Evolutionary conservation across 2,329 filamentous ascomycete genomes (phyloP).

Genomic region (Aspergillus latus): DNA sequence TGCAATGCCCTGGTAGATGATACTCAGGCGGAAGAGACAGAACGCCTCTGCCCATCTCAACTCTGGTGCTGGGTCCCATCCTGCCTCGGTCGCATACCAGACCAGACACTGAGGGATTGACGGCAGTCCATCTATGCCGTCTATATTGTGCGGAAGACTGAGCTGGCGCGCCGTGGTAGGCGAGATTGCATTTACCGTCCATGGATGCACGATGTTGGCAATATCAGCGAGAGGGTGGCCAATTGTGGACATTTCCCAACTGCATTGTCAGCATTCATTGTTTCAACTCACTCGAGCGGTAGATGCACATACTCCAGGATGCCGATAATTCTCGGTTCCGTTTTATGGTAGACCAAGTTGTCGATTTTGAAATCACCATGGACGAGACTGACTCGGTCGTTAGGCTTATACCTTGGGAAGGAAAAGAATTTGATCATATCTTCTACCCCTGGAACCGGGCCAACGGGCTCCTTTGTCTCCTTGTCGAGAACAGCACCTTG

Average conservation of each 20-base stretch:
- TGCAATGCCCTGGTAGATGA: background rate
- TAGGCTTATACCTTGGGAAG: constrained; percentile 66
- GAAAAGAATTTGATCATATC: constrained; percentile 82
- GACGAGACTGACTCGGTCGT: constrained; percentile 74
- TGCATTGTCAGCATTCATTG: background rate
- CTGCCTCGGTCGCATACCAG: background rate
- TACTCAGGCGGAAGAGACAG: constrained; percentile 4
- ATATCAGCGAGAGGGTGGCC: background rate
- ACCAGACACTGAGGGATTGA: background rate
- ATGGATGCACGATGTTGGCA: constrained; percentile 1
- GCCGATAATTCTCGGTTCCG: constrained; percentile 82
- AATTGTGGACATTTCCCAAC: constrained; percentile 2
- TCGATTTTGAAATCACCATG: constrained; percentile 98
- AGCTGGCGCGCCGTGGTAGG: background rate
- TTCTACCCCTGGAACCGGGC: constrained; percentile 77
- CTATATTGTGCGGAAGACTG: background rate
- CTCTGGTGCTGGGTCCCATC: background rate
- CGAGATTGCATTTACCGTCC: background rate
- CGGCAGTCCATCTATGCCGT: background rate
- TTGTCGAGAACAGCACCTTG: constrained; percentile 75
- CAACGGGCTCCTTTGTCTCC: constrained; percentile 74
- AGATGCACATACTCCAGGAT: constrained; percentile 63
- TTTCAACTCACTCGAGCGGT: background rate
- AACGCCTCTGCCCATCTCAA: constrained; percentile 1
- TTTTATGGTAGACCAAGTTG: constrained; percentile 85